Base-by-base conservation (phyloP, 345 rosid genomes). In the Brassica cretica region DNA sequence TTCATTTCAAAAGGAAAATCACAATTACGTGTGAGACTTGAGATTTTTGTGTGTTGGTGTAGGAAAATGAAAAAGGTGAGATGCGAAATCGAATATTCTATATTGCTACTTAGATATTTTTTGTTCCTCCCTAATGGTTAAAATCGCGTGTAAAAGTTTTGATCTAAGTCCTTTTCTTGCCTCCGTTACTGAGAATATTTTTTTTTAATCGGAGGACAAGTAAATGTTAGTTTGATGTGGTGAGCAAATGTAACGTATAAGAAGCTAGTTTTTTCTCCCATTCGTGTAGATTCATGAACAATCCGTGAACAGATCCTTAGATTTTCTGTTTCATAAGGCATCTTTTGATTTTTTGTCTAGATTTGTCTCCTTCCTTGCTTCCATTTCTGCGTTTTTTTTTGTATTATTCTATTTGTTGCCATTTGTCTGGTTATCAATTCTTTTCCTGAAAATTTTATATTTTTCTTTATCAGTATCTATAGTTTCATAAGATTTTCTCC, bases 361-460 rank as follows among this genome's bases (percentile, higher is more conserved):
- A 51, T 51, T 51, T 51, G 56, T 51, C 56, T 49, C 55, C 55
- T 49, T 14, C 55, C 53, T 46, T 46, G 16, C 53, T 46, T 46
- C 53, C 53, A 46, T 46, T 4, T 46, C 53, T 46, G 15, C 15
- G 53, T 5, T 49, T 49, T 46, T 44, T 46, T 49, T 49, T 14
- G 18, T 49, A 49, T 49, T 49, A 60, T 59, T 46, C 55, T 76
- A 46, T 29, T 61, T 70, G 27, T 5, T 29, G 71, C 58, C 71
- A 77, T 70, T 76, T 76, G 80, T 63, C 56, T 77, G 75, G 75
- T 77, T 2, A 5, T 51, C 15, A 46, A 46, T 10, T 4, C 1
- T 46, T 46, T 41, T 11, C 49, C 49, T 46, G 15, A 12, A 12
- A 46, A 1, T 14, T n/a, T 51, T 30, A 44, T 18, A 29, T 46